Evolutionary conservation across 176 grass and related monocot genomes (phyloP), one percentile per base, ranked within the genome.

Genomic region (Avena insularis): DNA sequence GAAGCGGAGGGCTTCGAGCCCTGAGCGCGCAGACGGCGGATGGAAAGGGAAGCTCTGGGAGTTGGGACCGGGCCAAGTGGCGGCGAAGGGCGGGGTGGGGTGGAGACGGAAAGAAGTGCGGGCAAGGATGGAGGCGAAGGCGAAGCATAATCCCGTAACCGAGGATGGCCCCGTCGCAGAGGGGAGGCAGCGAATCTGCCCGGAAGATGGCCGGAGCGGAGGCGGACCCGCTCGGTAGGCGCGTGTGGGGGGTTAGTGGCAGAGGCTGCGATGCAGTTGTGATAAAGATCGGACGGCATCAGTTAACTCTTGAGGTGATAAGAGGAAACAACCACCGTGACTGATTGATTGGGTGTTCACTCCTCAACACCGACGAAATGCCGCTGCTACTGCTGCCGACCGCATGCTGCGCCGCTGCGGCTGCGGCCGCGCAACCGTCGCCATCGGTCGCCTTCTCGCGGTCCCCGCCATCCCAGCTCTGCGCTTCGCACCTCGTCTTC

Each of bases 271-370:
- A 49, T 64, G 64, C 80, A 1, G 65, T 79, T 62, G 75, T 9
- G 87, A 84, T 89, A 89, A 84, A 82, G 75, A 89, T 89, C 81
- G 65, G 81, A 89, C 87, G 81, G 75, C 47, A 16, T 0, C 2
- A 13, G 17, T 79, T 71, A 10, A 68, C 73, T 71, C 33, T 71
- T 1, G 43, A 15, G 74, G 50, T 7, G 81, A 79, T 61, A 84
- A 38, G 54, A 79, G 56, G 77, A 69, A 31, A 55, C 49, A 33
- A 38, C 1, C 46, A 50, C 35, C 17, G 35, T 59, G 8, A 2
- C 75, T 2, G 14, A 56, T 15, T 2, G 14, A 56, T 15, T 19
- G 25, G 6, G 11, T 45, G 13, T 43, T 43, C 40, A 3, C 53
- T 56, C 5, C 27, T 14, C 3, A 19, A 17, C 13, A 2, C 25